Conservation (phyloP, 1,139 yeast species). For the Williopsis jadinii region DNA sequence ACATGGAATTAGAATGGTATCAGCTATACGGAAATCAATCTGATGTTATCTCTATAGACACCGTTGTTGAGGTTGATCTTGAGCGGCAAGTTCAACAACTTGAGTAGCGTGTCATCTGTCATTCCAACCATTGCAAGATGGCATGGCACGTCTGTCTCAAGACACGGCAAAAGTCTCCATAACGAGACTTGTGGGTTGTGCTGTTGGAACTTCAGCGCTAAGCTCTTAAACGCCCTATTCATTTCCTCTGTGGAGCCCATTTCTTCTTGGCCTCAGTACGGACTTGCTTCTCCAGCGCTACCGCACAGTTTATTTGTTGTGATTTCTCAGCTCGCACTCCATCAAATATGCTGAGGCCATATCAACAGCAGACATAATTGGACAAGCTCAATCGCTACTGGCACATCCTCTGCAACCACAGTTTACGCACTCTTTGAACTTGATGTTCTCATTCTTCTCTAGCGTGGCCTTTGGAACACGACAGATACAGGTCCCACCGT, state of each 20-base stretch:
- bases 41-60: constrained; percentile 2
- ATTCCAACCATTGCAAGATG: neutral
- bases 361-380: neutral
- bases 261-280: neutral
- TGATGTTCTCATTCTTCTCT: constrained; percentile 28
- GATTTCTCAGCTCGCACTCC: neutral
- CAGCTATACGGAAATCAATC: constrained; percentile 1
- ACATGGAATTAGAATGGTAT: neutral
- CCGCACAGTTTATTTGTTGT: too few species aligned
- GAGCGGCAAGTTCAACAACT: constrained; percentile 1
- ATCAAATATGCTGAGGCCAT: neutral
- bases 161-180: neutral
- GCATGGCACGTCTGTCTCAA: constrained; percentile 1
- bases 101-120: constrained; percentile 1
- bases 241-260: neutral
- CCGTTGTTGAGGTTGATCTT: neutral
- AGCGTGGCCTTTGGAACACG: constrained; percentile 66
- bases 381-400: constrained; percentile 49
- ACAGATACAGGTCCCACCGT: constrained; percentile 72
- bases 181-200: constrained; percentile 1
- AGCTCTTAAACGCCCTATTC: constrained; percentile 1
- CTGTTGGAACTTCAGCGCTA: neutral
- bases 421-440: constrained; percentile 59
- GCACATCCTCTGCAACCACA: constrained; percentile 93
- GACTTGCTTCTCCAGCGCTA: too few species aligned